phyloP scores from a whole-genome alignment of 441 rosid species.

The Rhodomyrtus psidioides region DNA sequence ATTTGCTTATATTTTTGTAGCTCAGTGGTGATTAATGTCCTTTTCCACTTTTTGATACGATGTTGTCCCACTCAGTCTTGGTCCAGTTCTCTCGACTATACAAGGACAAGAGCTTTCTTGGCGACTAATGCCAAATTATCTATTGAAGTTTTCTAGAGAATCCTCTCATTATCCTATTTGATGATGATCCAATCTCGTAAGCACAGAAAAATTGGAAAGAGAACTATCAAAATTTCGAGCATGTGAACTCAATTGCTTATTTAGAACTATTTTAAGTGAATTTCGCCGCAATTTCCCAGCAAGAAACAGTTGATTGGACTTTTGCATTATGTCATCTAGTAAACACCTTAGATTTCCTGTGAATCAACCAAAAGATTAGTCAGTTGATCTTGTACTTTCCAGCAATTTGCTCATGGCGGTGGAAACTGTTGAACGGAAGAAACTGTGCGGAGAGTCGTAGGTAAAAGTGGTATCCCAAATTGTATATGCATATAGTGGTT shows the following conservation, averaged over 20 bases:
- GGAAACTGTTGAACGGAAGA: not conserved
- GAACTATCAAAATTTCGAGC: not conserved
- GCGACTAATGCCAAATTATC: not conserved
- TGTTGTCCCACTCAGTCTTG: not conserved
- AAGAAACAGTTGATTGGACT: not conserved
- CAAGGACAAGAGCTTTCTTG: not conserved
- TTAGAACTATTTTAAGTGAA: not conserved
- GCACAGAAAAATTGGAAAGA: not conserved
- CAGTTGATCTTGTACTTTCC: not conserved
- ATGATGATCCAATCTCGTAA: not conserved
- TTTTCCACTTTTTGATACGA: not conserved
- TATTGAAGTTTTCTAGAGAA: not conserved
- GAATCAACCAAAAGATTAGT: not conserved
- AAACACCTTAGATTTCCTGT: not conserved
- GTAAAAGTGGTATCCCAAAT: not conserved
- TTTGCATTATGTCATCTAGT: not conserved
- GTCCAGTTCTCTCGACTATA: not conserved
- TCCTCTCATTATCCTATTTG: not conserved
- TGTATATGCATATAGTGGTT: not conserved
- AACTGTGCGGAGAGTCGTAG: not conserved
- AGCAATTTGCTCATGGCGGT: not conserved
- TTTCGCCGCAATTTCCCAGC: not conserved
- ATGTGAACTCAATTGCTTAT: not conserved
- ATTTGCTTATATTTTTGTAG: not conserved
- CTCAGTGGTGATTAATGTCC: not conserved